phyloP scores from a whole-genome alignment of 306 rosid species.

The Pyrus pyrifolia region DNA sequence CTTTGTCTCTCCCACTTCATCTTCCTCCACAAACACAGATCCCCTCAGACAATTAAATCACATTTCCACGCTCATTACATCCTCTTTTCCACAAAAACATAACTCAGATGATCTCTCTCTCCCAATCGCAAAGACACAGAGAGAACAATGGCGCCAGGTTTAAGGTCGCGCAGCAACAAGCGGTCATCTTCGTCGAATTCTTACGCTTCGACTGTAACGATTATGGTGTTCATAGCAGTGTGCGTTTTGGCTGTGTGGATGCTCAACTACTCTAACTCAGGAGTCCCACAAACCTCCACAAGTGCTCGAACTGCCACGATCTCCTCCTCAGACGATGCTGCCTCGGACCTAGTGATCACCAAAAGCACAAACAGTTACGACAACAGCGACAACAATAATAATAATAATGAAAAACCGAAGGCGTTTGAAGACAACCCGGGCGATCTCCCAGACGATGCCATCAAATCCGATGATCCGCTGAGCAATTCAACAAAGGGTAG shows the following conservation, averaged over 20 bases:
- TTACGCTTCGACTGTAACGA: conserved; percentile 48
- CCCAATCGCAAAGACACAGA: not conserved
- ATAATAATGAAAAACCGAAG: not conserved
- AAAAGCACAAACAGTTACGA: not conserved
- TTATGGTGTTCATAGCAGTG: conserved; percentile 44
- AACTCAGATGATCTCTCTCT: conserved; percentile 1
- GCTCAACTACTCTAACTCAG: conserved; percentile 42
- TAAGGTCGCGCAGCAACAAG: conserved; percentile 46
- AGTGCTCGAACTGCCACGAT: conserved; percentile 26
- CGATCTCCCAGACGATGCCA: conserved; percentile 71
- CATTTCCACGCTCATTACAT: not conserved
- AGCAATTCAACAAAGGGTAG: not conserved
- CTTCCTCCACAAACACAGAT: conserved; percentile 18
- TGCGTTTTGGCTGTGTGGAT: conserved; percentile 68
- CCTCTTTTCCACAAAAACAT: not conserved
- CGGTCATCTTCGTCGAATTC: conserved; percentile 43
- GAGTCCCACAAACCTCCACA: conserved; percentile 10
- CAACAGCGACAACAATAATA: not conserved
- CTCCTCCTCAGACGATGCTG: not conserved
- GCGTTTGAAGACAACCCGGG: conserved; percentile 63
- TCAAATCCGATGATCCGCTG: conserved; percentile 37
- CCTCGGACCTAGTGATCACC: conserved; percentile 11
- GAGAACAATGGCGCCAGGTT: conserved; percentile 41
- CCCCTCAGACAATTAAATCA: not conserved
- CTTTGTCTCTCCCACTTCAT: not conserved